Conservation (phyloP, 2,329 filamentous ascomycete species). For the Fusarium citri region DNA sequence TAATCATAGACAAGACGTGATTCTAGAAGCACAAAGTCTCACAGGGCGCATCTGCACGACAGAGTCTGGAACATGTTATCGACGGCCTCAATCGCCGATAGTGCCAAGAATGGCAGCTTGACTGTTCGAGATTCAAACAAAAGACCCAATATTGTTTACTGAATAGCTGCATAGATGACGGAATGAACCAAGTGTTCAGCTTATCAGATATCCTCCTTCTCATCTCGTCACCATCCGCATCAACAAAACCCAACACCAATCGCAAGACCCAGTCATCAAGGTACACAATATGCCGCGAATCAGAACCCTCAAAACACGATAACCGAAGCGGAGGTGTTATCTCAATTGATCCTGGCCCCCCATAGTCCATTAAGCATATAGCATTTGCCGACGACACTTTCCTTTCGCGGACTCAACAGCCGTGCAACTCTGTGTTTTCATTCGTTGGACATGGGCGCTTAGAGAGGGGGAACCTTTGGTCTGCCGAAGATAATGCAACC, state of each 20-base stretch:
- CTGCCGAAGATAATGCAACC: conserved; percentile 27
- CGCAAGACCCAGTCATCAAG: background rate
- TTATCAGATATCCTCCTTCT: conserved; percentile 7
- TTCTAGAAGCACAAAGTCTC: background rate
- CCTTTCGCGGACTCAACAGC: conserved; percentile 13
- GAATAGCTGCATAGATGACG: background rate
- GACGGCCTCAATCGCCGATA: background rate
- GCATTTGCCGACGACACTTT: conserved; percentile 22
- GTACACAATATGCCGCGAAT: conserved; percentile 1
- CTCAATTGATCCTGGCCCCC: background rate
- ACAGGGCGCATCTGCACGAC: background rate
- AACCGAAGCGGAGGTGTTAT: background rate
- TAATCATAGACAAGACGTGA: background rate
- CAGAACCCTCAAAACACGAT: background rate
- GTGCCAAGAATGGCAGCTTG: background rate
- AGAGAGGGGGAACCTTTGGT: conserved; percentile 28
- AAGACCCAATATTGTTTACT: background rate
- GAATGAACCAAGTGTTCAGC: background rate
- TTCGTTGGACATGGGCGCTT: conserved; percentile 7
- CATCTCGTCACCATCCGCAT: background rate
- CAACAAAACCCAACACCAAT: background rate
- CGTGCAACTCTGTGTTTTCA: background rate
- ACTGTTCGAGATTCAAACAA: background rate
- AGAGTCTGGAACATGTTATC: background rate
- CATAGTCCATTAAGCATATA: conserved; percentile 24